phyloP scores from a whole-genome alignment of 164 flowering plant species.

The Vitis rotundifolia region DNA sequence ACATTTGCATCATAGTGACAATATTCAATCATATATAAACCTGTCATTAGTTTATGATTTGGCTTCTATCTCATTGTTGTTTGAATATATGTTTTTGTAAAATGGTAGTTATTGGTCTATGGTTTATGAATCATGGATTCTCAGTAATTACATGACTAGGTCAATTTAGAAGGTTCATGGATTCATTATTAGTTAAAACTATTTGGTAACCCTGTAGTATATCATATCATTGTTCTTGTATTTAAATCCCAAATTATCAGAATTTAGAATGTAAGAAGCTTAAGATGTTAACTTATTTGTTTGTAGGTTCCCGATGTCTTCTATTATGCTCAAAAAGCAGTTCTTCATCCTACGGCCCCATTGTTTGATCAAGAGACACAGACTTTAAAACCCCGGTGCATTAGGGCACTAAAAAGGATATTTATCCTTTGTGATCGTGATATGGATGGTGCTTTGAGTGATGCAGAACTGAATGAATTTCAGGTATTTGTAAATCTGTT shows the following conservation, averaged over 20 bases:
- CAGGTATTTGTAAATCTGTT: constrained; percentile 50
- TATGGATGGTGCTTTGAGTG: constrained; percentile 53
- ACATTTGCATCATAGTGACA: no score
- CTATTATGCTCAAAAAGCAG: constrained; percentile 96
- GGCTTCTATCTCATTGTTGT: no score
- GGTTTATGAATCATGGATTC: no score
- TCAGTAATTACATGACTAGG: no score
- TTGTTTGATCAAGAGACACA: constrained; percentile 63
- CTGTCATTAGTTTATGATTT: no score
- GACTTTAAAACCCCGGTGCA: constrained; percentile 54
- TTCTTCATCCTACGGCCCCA: constrained; percentile 61
- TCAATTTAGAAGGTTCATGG: no score
- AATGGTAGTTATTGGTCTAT: no score
- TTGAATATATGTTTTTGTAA: no score
- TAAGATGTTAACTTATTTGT: not conserved
- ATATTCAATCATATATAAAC: no score
- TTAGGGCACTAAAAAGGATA: constrained; percentile 54
- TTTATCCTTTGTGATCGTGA: constrained; percentile 70
- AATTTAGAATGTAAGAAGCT: not conserved
- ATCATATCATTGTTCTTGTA: not conserved
- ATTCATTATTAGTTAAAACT: no score
- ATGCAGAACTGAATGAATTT: constrained; percentile 65
- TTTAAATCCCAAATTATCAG: no score
- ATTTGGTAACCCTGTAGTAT: no score
- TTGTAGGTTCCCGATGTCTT: constrained; percentile 91